These are phyloP conservation scores for Vigna mungo DNA, from an alignment of 306 rosid species.

Conservation along the genomic window DNA sequence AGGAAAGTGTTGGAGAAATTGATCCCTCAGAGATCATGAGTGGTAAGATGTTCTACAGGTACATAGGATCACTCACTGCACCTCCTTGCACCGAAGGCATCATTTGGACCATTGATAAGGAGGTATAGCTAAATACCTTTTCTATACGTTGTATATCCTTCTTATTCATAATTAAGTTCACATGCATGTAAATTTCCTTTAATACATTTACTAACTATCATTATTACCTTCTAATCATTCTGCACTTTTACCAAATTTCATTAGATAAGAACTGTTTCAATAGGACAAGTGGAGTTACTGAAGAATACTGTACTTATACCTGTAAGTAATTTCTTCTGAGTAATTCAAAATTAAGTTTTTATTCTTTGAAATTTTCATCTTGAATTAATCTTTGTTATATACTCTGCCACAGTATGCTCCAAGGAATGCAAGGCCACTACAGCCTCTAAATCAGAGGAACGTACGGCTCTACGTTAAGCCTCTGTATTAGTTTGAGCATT, in stretches of 20 bases:
- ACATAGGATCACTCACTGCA: slow-evolving; percentile 73
- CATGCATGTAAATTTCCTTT: no score
- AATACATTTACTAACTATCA: no score
- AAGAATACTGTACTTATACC: slow-evolving; percentile 51
- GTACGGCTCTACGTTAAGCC: slow-evolving; percentile 35
- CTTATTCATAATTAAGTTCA: not conserved
- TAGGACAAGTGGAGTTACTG: slow-evolving; percentile 55
- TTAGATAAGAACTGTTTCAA: slow-evolving; percentile 63
- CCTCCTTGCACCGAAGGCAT: slow-evolving; percentile 84
- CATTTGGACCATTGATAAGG: slow-evolving; percentile 63
- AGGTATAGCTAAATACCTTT: slow-evolving; percentile 43
- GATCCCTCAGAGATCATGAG: slow-evolving; percentile 52
- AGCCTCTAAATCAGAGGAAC: slow-evolving; percentile 39
- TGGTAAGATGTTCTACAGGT: slow-evolving; percentile 58
- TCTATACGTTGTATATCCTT: not conserved
- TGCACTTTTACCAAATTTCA: not conserved
- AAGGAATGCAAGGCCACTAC: slow-evolving; percentile 56
- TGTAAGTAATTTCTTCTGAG: slow-evolving; percentile 48
- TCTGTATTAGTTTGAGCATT: slow-evolving; percentile 3
- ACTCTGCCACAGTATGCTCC: slow-evolving; percentile 43
- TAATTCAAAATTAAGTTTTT: not conserved
- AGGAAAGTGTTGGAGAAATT: slow-evolving; percentile 49
- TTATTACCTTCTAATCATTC: not conserved
- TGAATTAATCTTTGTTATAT: not conserved
- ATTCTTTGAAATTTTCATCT: not conserved